Base-by-base conservation (phyloP, 768 basidiomycete species). In the Leucogyrophana mollusca region DNA sequence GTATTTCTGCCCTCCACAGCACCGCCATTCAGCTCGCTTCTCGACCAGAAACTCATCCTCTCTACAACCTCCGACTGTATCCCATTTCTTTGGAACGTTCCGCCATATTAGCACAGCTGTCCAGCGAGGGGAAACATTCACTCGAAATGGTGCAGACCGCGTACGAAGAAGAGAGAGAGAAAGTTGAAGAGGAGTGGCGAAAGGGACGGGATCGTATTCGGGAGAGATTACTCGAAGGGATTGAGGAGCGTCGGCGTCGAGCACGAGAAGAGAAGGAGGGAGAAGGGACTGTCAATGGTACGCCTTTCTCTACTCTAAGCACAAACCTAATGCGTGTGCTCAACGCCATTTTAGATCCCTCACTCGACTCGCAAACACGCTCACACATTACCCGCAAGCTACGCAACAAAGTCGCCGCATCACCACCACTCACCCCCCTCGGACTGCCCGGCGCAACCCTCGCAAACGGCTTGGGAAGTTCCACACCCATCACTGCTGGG, bases 261-360 rank as follows among this genome's bases (percentile, higher is more conserved):
- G 90, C 90, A 22, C 71, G 90, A 43, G 90, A 93, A 51, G 90
- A 93, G 70, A 92, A 91, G 60, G 90, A 92, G 49, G 87, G 89
- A 50, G 90, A 93, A 55, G 89, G 87, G n/a, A 83, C 80, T 13
- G 74, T 79, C 34, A 83, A 82, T 43, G 85, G 80, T 83, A 39
- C 46, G 78, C 70, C 23, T 43, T 32, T 20, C 39, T 41, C 27
- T 33, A 38, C 20, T 32, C 23, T 38, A 23, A 47, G 47, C 40
- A n/a, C 22, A 42, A 17, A 35, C 55, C 27, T 34, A 30, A 34
- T 16, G 35, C 13, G 13, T n/a, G 27, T 30, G 13, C 43, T 41
- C 32, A 47, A 36, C 34, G 20, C 43, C n/a, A 40, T 23, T 17
- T 9, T 61, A 88, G 89, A 92, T 56, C 77, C 83, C 20, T 76